These are phyloP conservation scores for Russula emetica DNA, from an alignment of 768 basidiomycete species.

Conservation along the genomic window DNA sequence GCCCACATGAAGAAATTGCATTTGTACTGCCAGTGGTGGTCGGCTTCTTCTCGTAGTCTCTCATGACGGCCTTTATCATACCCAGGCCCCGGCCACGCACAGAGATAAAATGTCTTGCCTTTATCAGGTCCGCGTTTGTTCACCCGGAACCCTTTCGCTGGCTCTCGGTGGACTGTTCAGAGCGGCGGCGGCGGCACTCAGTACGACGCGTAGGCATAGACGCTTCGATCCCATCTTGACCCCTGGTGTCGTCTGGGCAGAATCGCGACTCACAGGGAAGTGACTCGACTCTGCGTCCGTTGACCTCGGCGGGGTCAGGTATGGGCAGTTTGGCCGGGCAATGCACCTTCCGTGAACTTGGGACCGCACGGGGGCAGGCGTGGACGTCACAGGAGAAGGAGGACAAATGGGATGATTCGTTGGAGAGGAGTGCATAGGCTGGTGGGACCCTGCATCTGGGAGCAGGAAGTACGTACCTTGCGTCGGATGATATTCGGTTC, in stretches of 20 bases:
- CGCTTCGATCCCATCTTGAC: too few species aligned
- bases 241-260: too few species aligned
- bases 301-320: too few species aligned
- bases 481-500: conserved; percentile 43
- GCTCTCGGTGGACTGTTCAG: too few species aligned
- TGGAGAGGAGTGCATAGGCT: conserved; percentile 60
- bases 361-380: conserved; percentile 35
- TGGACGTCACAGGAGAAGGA: conserved; percentile 68
- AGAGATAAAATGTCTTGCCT: conserved; percentile 80
- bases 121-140: too few species aligned
- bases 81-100: conserved; percentile 81
- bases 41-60: conserved; percentile 65
- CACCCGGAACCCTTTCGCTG: too few species aligned
- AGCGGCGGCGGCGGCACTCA: too few species aligned
- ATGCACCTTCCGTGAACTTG: conserved; percentile 48
- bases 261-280: too few species aligned
- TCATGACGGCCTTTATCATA: conserved; percentile 75
- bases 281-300: too few species aligned
- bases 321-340: conserved; percentile 33
- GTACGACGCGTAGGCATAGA: too few species aligned
- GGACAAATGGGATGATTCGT: conserved; percentile 63
- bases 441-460: conserved; percentile 70
- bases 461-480: conserved; percentile 35
- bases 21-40: conserved; percentile 62
- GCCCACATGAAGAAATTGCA: conserved; percentile 89